Evolutionary conservation across 1,139 yeast genomes (phyloP).

Genomic region (Yamadazyma oceani): DNA sequence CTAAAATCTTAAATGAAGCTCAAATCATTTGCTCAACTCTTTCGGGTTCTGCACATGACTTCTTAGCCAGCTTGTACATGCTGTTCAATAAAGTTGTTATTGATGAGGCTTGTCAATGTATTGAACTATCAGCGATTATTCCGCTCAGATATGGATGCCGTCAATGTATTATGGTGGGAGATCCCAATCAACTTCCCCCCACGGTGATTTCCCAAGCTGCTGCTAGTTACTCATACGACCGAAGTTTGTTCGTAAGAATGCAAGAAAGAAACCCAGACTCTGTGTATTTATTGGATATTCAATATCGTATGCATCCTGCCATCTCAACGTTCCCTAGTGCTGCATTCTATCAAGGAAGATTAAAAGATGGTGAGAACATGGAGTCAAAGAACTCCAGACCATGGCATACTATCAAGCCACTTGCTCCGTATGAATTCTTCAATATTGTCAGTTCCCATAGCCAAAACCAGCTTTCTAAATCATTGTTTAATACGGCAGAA

Average conservation of each 20-base stretch:
- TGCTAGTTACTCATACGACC: conserved; percentile 76
- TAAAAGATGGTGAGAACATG: conserved; percentile 78
- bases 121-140: conserved; percentile 86
- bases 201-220: conserved; percentile 95
- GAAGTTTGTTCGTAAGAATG: conserved; percentile 93
- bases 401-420: conserved; percentile 64
- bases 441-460: conserved; percentile 67
- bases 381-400: conserved; percentile 54
- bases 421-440: conserved; percentile 79
- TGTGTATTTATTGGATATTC: conserved; percentile 82
- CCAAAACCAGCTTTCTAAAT: conserved; percentile 60
- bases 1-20: conserved; percentile 69
- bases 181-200: conserved; percentile 97
- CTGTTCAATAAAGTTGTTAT: conserved; percentile 90
- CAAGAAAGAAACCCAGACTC: conserved; percentile 62
- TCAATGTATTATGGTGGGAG: conserved; percentile 97
- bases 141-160: conserved; percentile 92
- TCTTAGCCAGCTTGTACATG: conserved; percentile 70
- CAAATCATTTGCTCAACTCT: conserved; percentile 90
- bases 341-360: conserved; percentile 72
- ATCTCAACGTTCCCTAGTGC: conserved; percentile 84
- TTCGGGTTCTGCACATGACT: conserved; percentile 93
- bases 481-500: conserved; percentile 70
- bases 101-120: conserved; percentile 98
- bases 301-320: conserved; percentile 96